Evolutionary conservation across 1,284 basidiomycete genomes (phyloP).

Genomic region (Exobasidium cylindrosporum): DNA sequence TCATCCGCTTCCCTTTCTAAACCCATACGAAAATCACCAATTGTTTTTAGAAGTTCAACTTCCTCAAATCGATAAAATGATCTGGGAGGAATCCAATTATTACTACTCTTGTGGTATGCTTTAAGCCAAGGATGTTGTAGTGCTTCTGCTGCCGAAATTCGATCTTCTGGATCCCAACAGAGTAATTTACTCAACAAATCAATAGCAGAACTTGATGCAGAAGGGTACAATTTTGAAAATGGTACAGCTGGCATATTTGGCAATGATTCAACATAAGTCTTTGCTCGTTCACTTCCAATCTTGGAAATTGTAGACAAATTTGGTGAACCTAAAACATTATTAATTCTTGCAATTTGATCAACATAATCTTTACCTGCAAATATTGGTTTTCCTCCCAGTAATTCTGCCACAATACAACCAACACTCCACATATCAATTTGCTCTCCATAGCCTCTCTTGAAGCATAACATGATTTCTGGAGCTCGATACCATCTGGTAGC

Average conservation of each 20-base stretch:
- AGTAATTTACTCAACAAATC: slow-evolving; percentile 47
- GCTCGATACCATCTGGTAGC: slow-evolving; percentile 54
- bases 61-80: slow-evolving; percentile 46
- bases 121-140: slow-evolving; percentile 51
- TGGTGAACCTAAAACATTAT: slow-evolving; percentile 50
- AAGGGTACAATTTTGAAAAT: slow-evolving; percentile 37
- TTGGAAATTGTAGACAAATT: slow-evolving; percentile 35
- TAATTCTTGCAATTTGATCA: slow-evolving; percentile 52
- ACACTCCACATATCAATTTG: slow-evolving; percentile 54
- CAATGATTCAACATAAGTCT: slow-evolving; percentile 46
- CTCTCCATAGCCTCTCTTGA: slow-evolving; percentile 49
- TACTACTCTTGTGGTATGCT: slow-evolving; percentile 46
- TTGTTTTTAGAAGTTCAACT: slow-evolving; percentile 47
- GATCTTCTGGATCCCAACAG: slow-evolving; percentile 49
- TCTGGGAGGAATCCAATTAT: slow-evolving; percentile 35
- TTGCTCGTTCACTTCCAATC: slow-evolving; percentile 48
- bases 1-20: slow-evolving; percentile 48
- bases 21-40: slow-evolving; percentile 43
- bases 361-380: slow-evolving; percentile 54
- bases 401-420: slow-evolving; percentile 53
- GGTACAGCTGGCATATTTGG: slow-evolving; percentile 35
- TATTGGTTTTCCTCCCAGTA: slow-evolving; percentile 47
- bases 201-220: slow-evolving; percentile 39
- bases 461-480: slow-evolving; percentile 54
- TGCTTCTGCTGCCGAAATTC: slow-evolving; percentile 47